These are phyloP conservation scores for Polytrichum commune DNA, from an alignment of 225 moss, liverwort and hornwort species.

Conservation along the genomic window DNA sequence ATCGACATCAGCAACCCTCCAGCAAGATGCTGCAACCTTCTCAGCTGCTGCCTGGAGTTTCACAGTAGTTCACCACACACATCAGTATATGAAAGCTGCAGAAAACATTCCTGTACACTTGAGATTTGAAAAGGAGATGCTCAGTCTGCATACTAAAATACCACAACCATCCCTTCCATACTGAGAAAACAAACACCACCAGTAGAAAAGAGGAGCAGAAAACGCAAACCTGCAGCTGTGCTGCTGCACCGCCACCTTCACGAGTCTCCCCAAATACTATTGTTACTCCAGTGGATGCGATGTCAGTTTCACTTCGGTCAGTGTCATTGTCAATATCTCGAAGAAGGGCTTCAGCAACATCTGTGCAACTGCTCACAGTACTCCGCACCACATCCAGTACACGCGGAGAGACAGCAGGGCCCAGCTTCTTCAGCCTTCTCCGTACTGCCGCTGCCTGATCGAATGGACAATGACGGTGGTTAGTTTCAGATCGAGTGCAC, in stretches of 20 bases:
- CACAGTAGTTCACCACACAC: conserved; percentile 6
- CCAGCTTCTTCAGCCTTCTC: conserved; percentile 96
- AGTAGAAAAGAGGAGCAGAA: neutral
- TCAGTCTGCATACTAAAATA: too few species aligned
- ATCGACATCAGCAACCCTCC: conserved; percentile 97
- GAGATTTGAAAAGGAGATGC: too few species aligned
- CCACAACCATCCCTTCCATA: neutral
- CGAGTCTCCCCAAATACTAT: conserved; percentile 77
- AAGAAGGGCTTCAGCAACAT: conserved; percentile 93
- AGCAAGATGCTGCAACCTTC: conserved; percentile 96
- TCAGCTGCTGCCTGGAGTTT: conserved; percentile 83
- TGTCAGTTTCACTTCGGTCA: conserved; percentile 93
- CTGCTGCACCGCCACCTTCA: conserved; percentile 87
- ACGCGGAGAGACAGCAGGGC: conserved; percentile 86
- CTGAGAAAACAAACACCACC: neutral
- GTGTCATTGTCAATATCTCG: conserved; percentile 96
- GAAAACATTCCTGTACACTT: too few species aligned
- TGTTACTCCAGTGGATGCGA: conserved; percentile 64
- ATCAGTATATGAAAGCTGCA: neutral
- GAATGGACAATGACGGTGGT: too few species aligned
- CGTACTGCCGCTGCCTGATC: conserved; percentile 88
- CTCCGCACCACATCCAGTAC: conserved; percentile 99
- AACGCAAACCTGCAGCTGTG: conserved; percentile 58
- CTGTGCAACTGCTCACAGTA: conserved; percentile 81
- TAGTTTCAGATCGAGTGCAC: too few species aligned